Base-by-base conservation (phyloP, 176 grass and related monocot species). In the Pontederia paniculata region DNA sequence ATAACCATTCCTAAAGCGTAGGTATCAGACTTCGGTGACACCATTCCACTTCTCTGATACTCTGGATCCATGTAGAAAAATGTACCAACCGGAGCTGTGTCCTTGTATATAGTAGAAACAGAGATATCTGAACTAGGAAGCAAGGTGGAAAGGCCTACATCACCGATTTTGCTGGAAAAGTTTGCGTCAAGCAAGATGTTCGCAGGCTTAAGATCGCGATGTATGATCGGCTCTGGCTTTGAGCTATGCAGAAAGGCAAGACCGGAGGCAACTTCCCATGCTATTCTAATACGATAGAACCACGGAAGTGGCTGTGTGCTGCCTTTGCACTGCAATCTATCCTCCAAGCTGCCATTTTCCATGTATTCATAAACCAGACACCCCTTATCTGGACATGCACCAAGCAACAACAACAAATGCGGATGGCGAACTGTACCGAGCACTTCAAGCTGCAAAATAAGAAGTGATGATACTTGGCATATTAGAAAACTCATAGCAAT, bases 281-380 rank as follows among this genome's bases (percentile, higher is more conserved):
- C 80, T 68, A 97, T 77, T 48, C 83, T 63, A 65, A 81, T 74
- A 17, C 86, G 83, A 23, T 75, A 47, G 52, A 76, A 76, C 93
- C 86, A 97, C 37, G 73, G 65, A 52, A 97, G 75, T 45, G 77
- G 83, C 48, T 68, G 37, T 20, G 77, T 81, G 69, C 50, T 68
- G 18, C 68, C 63, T 71, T 74, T 76, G 66, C 72, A 79, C 7
- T 88, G 80, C 45, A 97, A 66, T 67, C 82, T 59, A 59, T 97
- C 91, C 21, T 86, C 91, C 54, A 97, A 80, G 74, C 86, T 97
- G 21, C 91, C 91, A 5, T 81, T 90, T 76, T 97, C 82, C 91
- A 97, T 90, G 68, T 90, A 97, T 62, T 88, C 91, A 2, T 97
- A 90, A 49, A 97, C 87, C 58, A 97, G 70, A 77, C 91, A 97